Evolutionary conservation across 2,329 filamentous ascomycete genomes (phyloP), one percentile per base, ranked within the genome.

Genomic region (Penicillium sclerotigenum): DNA sequence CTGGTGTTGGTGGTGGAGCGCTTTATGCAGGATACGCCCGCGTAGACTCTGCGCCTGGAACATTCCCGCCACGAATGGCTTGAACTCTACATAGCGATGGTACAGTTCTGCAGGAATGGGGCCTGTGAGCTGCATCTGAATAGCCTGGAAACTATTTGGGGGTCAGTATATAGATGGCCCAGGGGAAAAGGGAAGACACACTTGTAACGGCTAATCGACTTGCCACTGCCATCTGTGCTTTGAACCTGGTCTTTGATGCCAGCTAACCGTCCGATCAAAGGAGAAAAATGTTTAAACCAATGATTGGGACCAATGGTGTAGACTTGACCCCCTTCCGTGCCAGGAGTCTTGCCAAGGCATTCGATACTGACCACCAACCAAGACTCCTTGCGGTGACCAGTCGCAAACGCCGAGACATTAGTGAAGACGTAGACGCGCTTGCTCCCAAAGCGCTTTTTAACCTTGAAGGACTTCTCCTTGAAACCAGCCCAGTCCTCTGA

Each of bases 31-130:
- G 43, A 97, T 81, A 59, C 85, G 87, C 18, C 93, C 93, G 47
- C 89, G 83, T 4, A 97, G 66, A 50, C 91, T 92, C 28, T 84
- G 83, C 10, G 85, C 84, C 1, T 86, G 88, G 75, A 96, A 97
- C 86, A 97, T 95, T 61, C 86, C 84, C 48, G 89, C 90, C 52
- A 97, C 89, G 68, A 96, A 90, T 26, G 92, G 91, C 54, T 86
- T 88, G 75, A 97, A 97, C 71, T 96, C 92, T 55, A 97, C 92
- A 68, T 89, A 97, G 63, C 91, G 88, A 71, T 97, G 92, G 72
- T 96, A 96, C 33, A 97, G 79, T 59, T 86, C 80, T 2, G 84
- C 78, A 0, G 93, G 92, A 0, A 94, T 87, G 0, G 93, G 93
- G 0, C 93, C 93, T 43, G 83, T 80, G 8, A 97, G 81, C 71